Base-by-base conservation (phyloP, 23 red algal genomes). In the Cyanidiococcus yangmingshanensis region DNA sequence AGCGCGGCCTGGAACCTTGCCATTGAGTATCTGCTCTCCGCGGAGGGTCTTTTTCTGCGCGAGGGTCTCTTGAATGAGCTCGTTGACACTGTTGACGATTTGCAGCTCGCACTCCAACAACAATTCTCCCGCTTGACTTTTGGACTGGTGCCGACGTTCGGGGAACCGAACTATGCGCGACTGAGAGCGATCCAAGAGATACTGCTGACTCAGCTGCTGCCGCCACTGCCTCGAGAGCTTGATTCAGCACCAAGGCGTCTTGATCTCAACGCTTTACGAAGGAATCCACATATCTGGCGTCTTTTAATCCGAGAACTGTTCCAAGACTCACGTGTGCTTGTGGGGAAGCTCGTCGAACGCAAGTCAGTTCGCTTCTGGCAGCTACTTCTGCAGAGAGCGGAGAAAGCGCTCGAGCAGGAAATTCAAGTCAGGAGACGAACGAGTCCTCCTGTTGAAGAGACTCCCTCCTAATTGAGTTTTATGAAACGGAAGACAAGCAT, bases 31-130 rank as follows among this genome's bases (percentile, higher is more conserved):
- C 58, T 88, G 37, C 39, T 98, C 3, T 91, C 88, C 34, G 51
- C 75, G 16, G 76, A 83, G 27, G 94, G 88, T 24, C 77, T 39
- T 31, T 98, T 98, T 85, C 82, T 98, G n/a, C 77, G 94, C 71
- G 75, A 90, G 45, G 94, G 85, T 1, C 75, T 98, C 25, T 35
- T 79, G 51, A 36, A 86, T 35, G 94, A 98, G 57, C 33, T 98
- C 25, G 77, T 86, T 27, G 94, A 98, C 54, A 86, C 80, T 27
- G 82, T 90, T 12, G 94, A 98, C 79, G 85, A 85, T 29, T 54
- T 81, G 30, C 88, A 91, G 76, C 84, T 98, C 21, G 84, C 86
- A 1, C 39, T 84, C 18, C 38, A 50, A 26, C 82, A 82, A 32
- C 79, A 68, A 18, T 18, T 85, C 37, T 88, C 86, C 41, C 68